A percentile compares a stretch with the other conserved stretches of the same genome.
Conservation (phyloP, 2,329 filamentous ascomycete species). For the Trichoderma cornu-damae region DNA sequence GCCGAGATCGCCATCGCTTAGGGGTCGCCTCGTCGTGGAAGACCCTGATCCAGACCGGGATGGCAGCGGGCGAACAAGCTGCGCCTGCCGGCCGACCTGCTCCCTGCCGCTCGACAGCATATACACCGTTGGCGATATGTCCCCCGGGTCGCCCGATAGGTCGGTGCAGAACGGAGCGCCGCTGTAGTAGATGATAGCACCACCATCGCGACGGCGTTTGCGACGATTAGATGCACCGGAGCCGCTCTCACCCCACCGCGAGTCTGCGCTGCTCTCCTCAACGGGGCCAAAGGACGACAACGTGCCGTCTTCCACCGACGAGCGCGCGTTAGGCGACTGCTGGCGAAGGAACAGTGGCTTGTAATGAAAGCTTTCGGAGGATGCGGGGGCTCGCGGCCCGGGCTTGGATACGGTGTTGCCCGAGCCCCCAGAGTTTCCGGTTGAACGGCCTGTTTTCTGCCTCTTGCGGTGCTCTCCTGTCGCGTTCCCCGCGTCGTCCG, state of each 20-base stretch:
- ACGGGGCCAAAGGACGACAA: slow-evolving; percentile 43
- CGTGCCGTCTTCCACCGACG: slow-evolving; percentile 47
- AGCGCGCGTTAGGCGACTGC: slow-evolving; percentile 43
- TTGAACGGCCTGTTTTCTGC: slow-evolving; percentile 36
- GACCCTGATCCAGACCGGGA: slow-evolving; percentile 49
- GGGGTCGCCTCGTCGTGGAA: slow-evolving; percentile 43
- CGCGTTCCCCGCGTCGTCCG: slow-evolving; percentile 45
- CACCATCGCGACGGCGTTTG: slow-evolving; percentile 59
- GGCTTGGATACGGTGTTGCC: slow-evolving; percentile 39
- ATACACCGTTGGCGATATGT: slow-evolving; percentile 44
- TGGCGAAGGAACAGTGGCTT: slow-evolving; percentile 57
- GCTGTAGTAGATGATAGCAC: slow-evolving; percentile 78
- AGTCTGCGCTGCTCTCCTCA: slow-evolving; percentile 47
- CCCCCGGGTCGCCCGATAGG: slow-evolving; percentile 60
- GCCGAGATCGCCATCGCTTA: slow-evolving; percentile 37
- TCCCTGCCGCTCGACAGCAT: slow-evolving; percentile 43
- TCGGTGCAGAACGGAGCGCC: slow-evolving; percentile 78
- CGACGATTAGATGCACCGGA: slow-evolving; percentile 45
- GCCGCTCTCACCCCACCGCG: slow-evolving; percentile 43
- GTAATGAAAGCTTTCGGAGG: slow-evolving; percentile 53
- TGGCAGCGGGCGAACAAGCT: slow-evolving; percentile 27
- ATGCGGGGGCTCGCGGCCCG: slow-evolving; percentile 35
- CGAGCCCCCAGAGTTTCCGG: slow-evolving; percentile 33
- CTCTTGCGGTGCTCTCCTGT: slow-evolving; percentile 42
- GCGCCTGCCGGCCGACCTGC: slow-evolving; percentile 21